Evolutionary conservation across 495 filamentous ascomycete genomes (phyloP).

Genomic region (Xylaria grammica): DNA sequence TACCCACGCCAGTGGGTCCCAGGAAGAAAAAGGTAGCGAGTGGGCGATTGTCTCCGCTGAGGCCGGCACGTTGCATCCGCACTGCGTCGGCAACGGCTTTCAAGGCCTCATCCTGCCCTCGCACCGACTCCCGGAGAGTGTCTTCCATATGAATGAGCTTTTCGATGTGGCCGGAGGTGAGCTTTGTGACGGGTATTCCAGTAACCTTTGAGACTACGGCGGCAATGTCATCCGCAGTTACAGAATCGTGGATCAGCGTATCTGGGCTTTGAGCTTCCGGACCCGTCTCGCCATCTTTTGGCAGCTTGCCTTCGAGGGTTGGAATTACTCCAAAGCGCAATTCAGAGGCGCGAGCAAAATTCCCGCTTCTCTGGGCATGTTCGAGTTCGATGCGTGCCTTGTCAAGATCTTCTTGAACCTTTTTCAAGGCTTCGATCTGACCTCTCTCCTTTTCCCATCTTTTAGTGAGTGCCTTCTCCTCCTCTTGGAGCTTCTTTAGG

Average conservation of each 20-base stretch:
- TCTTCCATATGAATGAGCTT: conserved; percentile 96
- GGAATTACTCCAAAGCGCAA: conserved; percentile 88
- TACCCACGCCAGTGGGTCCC: conserved; percentile 94
- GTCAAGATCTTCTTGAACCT: conserved; percentile 82
- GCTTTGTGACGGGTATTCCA: conserved; percentile 87
- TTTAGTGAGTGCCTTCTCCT: conserved; percentile 68
- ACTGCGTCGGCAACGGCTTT: conserved; percentile 91
- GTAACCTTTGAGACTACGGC: conserved; percentile 88
- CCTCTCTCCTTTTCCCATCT: conserved; percentile 89
- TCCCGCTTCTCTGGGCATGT: conserved; percentile 84
- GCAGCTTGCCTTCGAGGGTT: conserved; percentile 74
- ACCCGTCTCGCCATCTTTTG: conserved; percentile 67
- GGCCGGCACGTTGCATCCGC: conserved; percentile 88
- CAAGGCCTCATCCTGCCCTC: conserved; percentile 93
- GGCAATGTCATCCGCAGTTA: conserved; percentile 92
- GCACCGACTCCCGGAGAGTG: conserved; percentile 78
- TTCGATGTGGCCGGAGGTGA: conserved; percentile 91
- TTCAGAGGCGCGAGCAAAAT: conserved; percentile 87
- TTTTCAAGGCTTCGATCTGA: conserved; percentile 85
- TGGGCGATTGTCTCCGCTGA: conserved; percentile 89
- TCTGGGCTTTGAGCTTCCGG: conserved; percentile 50
- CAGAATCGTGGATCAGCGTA: conserved; percentile 85
- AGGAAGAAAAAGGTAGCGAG: conserved; percentile 97
- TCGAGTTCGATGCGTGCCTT: conserved; percentile 84
- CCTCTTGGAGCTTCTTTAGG: conserved; percentile 74